These are phyloP conservation scores for Mycena alexandri DNA, from an alignment of 768 basidiomycete species.

Conservation along the genomic window DNA sequence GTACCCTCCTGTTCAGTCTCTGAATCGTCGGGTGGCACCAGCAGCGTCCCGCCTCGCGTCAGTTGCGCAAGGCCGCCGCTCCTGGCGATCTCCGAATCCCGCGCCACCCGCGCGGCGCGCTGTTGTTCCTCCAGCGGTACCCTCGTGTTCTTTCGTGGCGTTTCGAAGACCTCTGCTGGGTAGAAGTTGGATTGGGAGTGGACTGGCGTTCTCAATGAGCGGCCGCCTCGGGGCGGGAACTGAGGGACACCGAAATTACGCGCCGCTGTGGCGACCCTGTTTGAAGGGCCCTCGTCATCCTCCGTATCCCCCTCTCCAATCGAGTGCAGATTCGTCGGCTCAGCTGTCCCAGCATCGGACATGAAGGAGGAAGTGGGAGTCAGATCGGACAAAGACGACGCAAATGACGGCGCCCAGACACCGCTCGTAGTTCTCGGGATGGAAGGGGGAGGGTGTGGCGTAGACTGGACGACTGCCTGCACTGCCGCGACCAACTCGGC, in stretches of 20 bases:
- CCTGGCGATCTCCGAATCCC: slow-evolving; percentile 23
- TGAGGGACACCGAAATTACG: slow-evolving; percentile 14
- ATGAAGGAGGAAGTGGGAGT: slow-evolving; percentile 31
- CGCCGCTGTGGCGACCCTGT: background rate
- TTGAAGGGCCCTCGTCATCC: slow-evolving; percentile 2
- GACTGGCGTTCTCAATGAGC: slow-evolving; percentile 21
- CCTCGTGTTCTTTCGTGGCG: slow-evolving; percentile 20
- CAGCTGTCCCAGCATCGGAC: slow-evolving; percentile 9
- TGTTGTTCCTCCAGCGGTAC: slow-evolving; percentile 14
- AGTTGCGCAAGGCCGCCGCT: slow-evolving; percentile 14
- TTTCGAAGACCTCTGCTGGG: slow-evolving; percentile 26
- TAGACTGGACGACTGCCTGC: slow-evolving; percentile 12
- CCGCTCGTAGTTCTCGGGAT: background rate
- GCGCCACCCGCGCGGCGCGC: slow-evolving; percentile 12
- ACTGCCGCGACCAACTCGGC: slow-evolving; percentile 22
- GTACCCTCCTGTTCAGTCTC: slow-evolving; percentile 5
- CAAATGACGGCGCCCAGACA: background rate
- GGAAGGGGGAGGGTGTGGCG: background rate
- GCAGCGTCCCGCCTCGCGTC: slow-evolving; percentile 27
- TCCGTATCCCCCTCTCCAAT: slow-evolving; percentile 13
- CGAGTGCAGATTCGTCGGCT: background rate
- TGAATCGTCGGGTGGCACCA: slow-evolving; percentile 9
- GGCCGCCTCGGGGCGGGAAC: background rate
- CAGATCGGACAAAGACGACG: slow-evolving; percentile 31
- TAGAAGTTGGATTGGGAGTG: slow-evolving; percentile 24